These are phyloP conservation scores for Ophiostoma populinum DNA, from an alignment of 2,329 filamentous ascomycete genomes.

Conservation along the genomic window DNA sequence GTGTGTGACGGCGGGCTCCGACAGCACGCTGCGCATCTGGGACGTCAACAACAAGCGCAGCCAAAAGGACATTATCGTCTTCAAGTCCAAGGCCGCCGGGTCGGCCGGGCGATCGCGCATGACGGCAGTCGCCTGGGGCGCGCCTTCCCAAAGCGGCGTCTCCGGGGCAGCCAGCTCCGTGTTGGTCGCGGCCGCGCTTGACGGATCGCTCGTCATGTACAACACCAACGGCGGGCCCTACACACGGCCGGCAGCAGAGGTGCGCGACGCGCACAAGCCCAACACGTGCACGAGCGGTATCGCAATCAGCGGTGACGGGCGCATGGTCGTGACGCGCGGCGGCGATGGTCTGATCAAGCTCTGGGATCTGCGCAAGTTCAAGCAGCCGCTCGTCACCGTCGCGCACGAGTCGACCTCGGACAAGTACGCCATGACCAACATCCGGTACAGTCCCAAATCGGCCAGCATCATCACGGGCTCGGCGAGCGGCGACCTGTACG, in stretches of 20 bases:
- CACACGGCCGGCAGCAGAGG: slow-evolving; percentile 63
- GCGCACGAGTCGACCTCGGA: slow-evolving; percentile 67
- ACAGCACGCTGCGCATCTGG: slow-evolving; percentile 94
- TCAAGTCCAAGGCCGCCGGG: slow-evolving; percentile 82
- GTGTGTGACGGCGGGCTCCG: slow-evolving; percentile 80
- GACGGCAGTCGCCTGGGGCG: slow-evolving; percentile 81
- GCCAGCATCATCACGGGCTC: slow-evolving; percentile 82
- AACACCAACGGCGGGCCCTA: slow-evolving; percentile 77
- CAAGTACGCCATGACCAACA: slow-evolving; percentile 70
- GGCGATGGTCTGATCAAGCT: slow-evolving; percentile 88
- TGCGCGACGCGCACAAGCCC: slow-evolving; percentile 63
- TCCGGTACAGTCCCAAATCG: slow-evolving; percentile 73
- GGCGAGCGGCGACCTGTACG: slow-evolving; percentile 68
- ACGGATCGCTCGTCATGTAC: slow-evolving; percentile 87
- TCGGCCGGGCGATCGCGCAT: slow-evolving; percentile 83
- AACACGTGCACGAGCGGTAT: slow-evolving; percentile 86
- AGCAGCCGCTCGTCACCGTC: slow-evolving; percentile 64
- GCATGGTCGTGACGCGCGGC: slow-evolving; percentile 77
- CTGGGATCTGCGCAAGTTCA: slow-evolving; percentile 96
- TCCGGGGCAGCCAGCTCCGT: slow-evolving; percentile 30
- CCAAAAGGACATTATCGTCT: slow-evolving; percentile 87
- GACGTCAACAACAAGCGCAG: slow-evolving; percentile 80
- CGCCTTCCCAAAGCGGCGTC: slow-evolving; percentile 50
- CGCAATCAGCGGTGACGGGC: slow-evolving; percentile 78
- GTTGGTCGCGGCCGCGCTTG: slow-evolving; percentile 66